Evolutionary conservation across 495 filamentous ascomycete species (phyloP).

Genomic region (Daldinia decipiens): DNA sequence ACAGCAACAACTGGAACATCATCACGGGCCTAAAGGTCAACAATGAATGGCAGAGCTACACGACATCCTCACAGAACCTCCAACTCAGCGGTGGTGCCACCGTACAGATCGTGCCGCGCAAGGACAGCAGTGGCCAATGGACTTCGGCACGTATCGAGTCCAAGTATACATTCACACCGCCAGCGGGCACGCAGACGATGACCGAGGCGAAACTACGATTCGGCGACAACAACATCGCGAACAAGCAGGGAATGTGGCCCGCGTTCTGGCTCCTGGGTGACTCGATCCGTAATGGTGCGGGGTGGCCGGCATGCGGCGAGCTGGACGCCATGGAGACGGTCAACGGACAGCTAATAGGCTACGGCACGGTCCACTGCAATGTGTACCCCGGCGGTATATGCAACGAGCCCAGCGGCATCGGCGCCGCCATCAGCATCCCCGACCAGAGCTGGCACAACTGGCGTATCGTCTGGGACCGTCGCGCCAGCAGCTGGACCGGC

Average conservation of each 20-base stretch:
- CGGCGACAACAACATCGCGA: slow-evolving; percentile 48
- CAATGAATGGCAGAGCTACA: slow-evolving; percentile 58
- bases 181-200: slow-evolving; percentile 51
- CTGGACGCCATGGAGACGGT: slow-evolving; percentile 63
- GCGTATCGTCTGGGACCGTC: slow-evolving; percentile 58
- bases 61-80: slow-evolving; percentile 49
- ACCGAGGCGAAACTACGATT: slow-evolving; percentile 58
- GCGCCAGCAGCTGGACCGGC: slow-evolving; percentile 49
- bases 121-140: slow-evolving; percentile 52
- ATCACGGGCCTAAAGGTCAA: slow-evolving; percentile 53
- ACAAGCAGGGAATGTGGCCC: slow-evolving; percentile 64
- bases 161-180: slow-evolving; percentile 56
- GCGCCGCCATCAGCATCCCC: slow-evolving; percentile 45
- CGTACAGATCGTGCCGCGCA: slow-evolving; percentile 59
- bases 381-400: slow-evolving; percentile 56
- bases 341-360: slow-evolving; percentile 55
- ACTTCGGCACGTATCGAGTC: slow-evolving; percentile 62
- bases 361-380: slow-evolving; percentile 62
- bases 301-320: slow-evolving; percentile 63
- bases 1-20: slow-evolving; percentile 56
- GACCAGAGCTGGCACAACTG: slow-evolving; percentile 61
- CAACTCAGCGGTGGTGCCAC: slow-evolving; percentile 56
- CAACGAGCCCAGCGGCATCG: slow-evolving; percentile 58
- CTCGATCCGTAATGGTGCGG: slow-evolving; percentile 50
- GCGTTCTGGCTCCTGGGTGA: slow-evolving; percentile 65